Evolutionary conservation across 495 filamentous ascomycete species (phyloP).

Genomic region (Tuber brumale): DNA sequence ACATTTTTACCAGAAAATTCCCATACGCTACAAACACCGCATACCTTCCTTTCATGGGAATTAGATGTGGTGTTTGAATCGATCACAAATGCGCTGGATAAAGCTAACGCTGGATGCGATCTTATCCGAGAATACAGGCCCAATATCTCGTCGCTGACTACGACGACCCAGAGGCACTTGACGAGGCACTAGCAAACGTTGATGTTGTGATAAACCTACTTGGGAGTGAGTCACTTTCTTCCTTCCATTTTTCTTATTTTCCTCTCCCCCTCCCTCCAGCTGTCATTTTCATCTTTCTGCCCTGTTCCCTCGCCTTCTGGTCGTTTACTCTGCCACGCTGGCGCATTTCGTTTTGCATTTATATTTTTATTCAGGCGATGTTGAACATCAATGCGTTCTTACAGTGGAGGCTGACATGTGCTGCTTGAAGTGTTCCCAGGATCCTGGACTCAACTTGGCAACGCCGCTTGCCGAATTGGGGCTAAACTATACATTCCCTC

Average conservation of each 20-base stretch:
- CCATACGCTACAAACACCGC: neutral
- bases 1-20: neutral
- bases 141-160: constrained; percentile 32
- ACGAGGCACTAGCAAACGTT: constrained; percentile 24
- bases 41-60: neutral
- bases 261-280: constrained; percentile 6
- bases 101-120: constrained; percentile 10
- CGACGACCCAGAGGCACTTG: constrained; percentile 22
- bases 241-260: constrained; percentile 2
- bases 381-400: constrained; percentile 22
- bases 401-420: constrained; percentile 33
- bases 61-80: neutral
- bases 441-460: constrained; percentile 34
- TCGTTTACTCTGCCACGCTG: constrained; percentile 7
- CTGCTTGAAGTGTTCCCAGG: constrained; percentile 34
- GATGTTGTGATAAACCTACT: constrained; percentile 35
- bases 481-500: constrained; percentile 35
- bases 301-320: neutral
- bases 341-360: constrained; percentile 17
- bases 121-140: constrained; percentile 11
- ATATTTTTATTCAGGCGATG: constrained; percentile 17
- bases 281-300: constrained; percentile 11
- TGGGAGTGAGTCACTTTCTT: constrained; percentile 23
- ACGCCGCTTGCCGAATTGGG: constrained; percentile 31
- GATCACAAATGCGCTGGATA: neutral